phyloP scores from a whole-genome alignment of 2,329 filamentous ascomycete genomes.

The Tolypocladium amazonense region DNA sequence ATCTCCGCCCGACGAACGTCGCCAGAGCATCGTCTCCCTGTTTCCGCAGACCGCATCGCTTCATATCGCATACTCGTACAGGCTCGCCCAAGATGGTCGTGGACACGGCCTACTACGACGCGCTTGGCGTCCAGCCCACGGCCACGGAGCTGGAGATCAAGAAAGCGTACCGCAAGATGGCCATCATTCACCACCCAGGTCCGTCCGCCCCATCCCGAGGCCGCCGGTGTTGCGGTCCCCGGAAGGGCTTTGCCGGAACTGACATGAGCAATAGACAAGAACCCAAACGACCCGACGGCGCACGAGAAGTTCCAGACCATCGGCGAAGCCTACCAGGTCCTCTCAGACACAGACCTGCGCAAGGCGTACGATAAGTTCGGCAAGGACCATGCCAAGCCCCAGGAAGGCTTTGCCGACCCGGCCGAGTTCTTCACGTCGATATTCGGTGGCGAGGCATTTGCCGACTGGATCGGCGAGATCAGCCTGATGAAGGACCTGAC shows the following conservation, averaged over 20 bases:
- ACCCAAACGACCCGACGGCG: slow-evolving; percentile 88
- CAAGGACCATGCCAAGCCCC: slow-evolving; percentile 86
- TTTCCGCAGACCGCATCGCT: background rate
- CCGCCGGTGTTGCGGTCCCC: background rate
- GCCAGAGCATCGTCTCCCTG: slow-evolving; percentile 1
- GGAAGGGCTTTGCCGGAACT: background rate
- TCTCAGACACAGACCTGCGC: slow-evolving; percentile 78
- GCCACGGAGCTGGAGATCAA: slow-evolving; percentile 91
- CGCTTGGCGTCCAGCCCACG: slow-evolving; percentile 71
- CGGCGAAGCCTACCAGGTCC: slow-evolving; percentile 64
- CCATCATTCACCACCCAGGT: slow-evolving; percentile 88
- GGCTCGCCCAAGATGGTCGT: slow-evolving; percentile 57
- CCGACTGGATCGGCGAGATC: slow-evolving; percentile 96
- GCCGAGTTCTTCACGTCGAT: slow-evolving; percentile 98
- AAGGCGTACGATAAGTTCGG: slow-evolving; percentile 94
- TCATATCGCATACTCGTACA: background rate
- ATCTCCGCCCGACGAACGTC: background rate
- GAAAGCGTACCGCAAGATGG: slow-evolving; percentile 90
- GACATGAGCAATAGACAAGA: slow-evolving; percentile 61
- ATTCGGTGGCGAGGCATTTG: slow-evolving; percentile 91
- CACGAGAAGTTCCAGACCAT: slow-evolving; percentile 91
- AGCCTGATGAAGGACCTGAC: slow-evolving; percentile 97
- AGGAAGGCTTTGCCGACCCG: slow-evolving; percentile 89
- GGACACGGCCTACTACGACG: slow-evolving; percentile 83
- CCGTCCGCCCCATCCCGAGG: slow-evolving; percentile 14